Evolutionary conservation across 1,284 basidiomycete genomes (phyloP), one percentile per base, ranked within the genome.

Genomic region (Apiotrichum gamsii): DNA sequence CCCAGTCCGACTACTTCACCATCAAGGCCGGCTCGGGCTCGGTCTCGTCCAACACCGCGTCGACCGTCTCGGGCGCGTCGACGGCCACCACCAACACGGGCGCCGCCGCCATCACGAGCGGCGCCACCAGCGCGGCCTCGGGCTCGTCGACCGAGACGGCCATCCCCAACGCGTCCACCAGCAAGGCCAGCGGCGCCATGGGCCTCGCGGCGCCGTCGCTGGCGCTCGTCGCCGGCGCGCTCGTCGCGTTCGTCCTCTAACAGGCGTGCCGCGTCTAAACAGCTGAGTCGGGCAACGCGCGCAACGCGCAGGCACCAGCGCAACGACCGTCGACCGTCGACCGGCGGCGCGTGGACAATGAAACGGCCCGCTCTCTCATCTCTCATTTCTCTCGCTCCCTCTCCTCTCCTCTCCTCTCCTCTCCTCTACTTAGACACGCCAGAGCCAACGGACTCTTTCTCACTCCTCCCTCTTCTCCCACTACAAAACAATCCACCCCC

Each of bases 1-100:
- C 68, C 39, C 62, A 70, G 58, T 61, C 59, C 28, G 53, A 57
- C 35, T 57, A 61, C 48, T 70, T 70, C 39, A 49, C 46, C 20
- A 54, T 70, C 16, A 49, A 52, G 61, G 62, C 13, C 38, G 50
- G 55, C 32, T n/a, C 39, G 37, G 40, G 20, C 44, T 24, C 41
- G 23, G 41, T 29, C 20, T 18, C 35, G 15, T 33, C 47, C 13
- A 32, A 39, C 3, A 28, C 43, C 6, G 29, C 38, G 9, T 21
- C 43, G 1, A 18, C 33, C 8, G 3, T 36, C 31, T 37, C 39
- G 9, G 16, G 47, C 20, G 32, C 45, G 19, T 35, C 39, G n/a
- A 34, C 43, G 29, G 42, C 38, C 23, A 32, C 46, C 11, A 29
- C 54, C 32, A 43, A 57, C 16, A 36, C 52, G 19, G 43, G 49